Evolutionary conservation across 2,329 filamentous ascomycete genomes (phyloP), one percentile per base, ranked within the genome.

Genomic region (Triangularia setosa): DNA sequence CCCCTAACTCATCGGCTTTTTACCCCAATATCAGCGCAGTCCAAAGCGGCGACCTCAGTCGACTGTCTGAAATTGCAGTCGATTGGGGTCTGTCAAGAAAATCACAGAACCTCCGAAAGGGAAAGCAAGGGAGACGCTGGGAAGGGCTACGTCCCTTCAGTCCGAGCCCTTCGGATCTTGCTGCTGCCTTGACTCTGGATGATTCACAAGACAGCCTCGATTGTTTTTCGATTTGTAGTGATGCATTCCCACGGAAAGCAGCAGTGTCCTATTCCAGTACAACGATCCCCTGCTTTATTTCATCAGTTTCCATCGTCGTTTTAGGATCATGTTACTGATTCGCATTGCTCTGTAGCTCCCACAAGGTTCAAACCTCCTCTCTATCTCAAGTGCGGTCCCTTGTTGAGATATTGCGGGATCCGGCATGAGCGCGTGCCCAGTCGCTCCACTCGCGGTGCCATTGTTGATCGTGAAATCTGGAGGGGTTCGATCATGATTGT

Each of bases 401-500:
- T 99, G 23, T 79, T 99, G 67, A 88, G 95, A 65, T 99, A 96
- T 75, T 94, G 90, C 62, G 95, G 96, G 21, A 87, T 97, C 52
- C 87, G 89, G 48, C 82, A 82, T 44, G 86, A 96, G 76, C 79
- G 81, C 71, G 72, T 78, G 57, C 72, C 79, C 0, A 73, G 75
- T 27, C 74, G 78, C 30, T 76, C 74, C 28, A 75, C 73, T 63
- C 76, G 75, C 69, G 75, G 73, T 68, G 69, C 72, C 1, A 63
- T 73, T 12, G 61, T 73, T 0, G 88, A 92, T 53, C 85, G 87
- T 60, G 92, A 97, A 71, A 87, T 94, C 21, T 99, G 95, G 95
- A 87, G 93, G 75, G 95, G 95, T 4, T 96, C 88, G 65, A 84
- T 98, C 64, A 93, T 99, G 92, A 97, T 99, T 71, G 93, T 99